Percentiles rank a stretch among this genome's conserved stretches.
Evolutionary conservation across 768 basidiomycete species (phyloP).

Genomic region (Suillus variegatus): DNA sequence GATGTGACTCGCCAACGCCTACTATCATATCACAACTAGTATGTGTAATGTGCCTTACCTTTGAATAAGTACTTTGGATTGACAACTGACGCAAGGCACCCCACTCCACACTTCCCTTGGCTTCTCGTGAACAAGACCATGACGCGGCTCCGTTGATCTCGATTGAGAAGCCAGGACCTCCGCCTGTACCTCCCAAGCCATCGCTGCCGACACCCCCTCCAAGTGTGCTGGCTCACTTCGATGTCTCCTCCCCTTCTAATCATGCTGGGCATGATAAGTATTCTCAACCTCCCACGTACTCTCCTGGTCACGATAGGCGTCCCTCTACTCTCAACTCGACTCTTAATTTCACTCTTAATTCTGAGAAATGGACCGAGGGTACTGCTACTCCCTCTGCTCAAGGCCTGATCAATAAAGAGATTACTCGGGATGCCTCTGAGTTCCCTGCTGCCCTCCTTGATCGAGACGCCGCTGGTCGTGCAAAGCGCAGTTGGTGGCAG

Average conservation of each 20-base stretch:
- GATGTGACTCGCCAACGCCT: conserved; percentile 32
- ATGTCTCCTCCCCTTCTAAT: conserved; percentile 15
- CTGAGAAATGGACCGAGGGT: conserved; percentile 32
- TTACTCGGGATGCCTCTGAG: conserved; percentile 22
- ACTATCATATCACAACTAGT: conserved; percentile 26
- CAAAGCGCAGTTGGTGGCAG: background rate
- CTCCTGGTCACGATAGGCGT: conserved; percentile 31
- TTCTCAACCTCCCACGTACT: conserved; percentile 27
- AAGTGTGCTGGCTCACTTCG: conserved; percentile 27
- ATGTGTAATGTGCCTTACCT: conserved; percentile 15
- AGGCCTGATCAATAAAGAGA: conserved; percentile 25
- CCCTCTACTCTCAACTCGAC: conserved; percentile 21
- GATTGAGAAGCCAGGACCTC: conserved; percentile 22
- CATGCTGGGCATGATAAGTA: conserved; percentile 18
- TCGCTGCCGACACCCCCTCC: conserved; percentile 33
- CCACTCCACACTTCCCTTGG: conserved; percentile 25
- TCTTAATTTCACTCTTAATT: conserved; percentile 17
- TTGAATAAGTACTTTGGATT: conserved; percentile 4
- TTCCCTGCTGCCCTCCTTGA: background rate
- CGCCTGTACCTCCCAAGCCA: conserved; percentile 26
- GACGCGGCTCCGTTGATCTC: conserved; percentile 11
- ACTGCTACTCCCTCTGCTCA: conserved; percentile 23
- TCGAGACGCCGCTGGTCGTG: background rate
- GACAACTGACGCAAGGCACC: conserved; percentile 21
- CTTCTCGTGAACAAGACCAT: conserved; percentile 22